Percentiles rank a stretch among this genome's conserved stretches.
phyloP scores from a whole-genome alignment of 1,284 basidiomycete species.

The Cerrena zonata region DNA sequence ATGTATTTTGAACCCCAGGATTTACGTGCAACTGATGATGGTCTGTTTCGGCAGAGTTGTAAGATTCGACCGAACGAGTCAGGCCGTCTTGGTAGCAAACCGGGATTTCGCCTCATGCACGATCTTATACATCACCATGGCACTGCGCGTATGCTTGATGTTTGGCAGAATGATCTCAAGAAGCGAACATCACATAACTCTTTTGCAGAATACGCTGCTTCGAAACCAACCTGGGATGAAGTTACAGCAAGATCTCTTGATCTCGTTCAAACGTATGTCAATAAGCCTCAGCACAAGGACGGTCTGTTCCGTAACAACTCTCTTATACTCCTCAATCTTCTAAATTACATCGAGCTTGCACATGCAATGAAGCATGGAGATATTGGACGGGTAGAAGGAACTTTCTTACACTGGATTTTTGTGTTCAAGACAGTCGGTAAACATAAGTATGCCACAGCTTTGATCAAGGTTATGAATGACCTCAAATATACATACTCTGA shows the following conservation, averaged over 20 bases:
- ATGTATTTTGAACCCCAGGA: neutral
- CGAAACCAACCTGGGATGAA: slow-evolving; percentile 18
- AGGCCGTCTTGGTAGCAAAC: neutral
- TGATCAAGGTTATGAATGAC: slow-evolving; percentile 9
- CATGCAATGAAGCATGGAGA: slow-evolving; percentile 28
- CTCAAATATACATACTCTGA: neutral
- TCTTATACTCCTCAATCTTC: slow-evolving; percentile 8
- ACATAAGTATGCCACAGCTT: slow-evolving; percentile 27
- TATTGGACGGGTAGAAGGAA: slow-evolving; percentile 26
- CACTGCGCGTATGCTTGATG: neutral
- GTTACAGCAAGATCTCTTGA: slow-evolving; percentile 15
- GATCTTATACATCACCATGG: neutral
- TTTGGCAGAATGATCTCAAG: slow-evolving; percentile 17
- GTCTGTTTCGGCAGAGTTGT: neutral
- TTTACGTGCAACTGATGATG: neutral
- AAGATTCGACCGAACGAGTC: neutral
- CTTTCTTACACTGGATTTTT: slow-evolving; percentile 22
- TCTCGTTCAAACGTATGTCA: slow-evolving; percentile 18
- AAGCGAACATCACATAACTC: neutral
- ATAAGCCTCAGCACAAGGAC: neutral
- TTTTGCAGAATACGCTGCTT: slow-evolving; percentile 17
- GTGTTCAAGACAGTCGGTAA: slow-evolving; percentile 25
- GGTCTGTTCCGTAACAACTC: slow-evolving; percentile 13
- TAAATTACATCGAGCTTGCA: slow-evolving; percentile 25
- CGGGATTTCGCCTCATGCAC: neutral